phyloP scores from a whole-genome alignment of 2,329 filamentous ascomycete genomes.

The Fusarium sp. region DNA sequence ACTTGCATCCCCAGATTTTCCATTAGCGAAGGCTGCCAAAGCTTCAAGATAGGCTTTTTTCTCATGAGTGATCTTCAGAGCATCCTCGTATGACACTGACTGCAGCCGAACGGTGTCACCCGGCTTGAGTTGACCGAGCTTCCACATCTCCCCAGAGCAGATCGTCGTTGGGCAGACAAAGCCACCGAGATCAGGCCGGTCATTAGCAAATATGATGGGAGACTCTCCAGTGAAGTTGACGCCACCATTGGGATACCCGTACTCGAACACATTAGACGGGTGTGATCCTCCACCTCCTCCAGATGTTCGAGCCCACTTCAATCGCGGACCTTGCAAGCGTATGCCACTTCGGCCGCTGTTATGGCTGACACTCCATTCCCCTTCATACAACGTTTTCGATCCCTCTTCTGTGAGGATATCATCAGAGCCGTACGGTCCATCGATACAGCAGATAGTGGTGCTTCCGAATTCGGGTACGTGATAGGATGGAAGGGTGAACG shows the following conservation, averaged over 20 bases:
- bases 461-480: background rate
- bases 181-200: slow-evolving; percentile 47
- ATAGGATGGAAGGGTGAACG: background rate
- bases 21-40: background rate
- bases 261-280: slow-evolving; percentile 57
- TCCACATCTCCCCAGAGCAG: slow-evolving; percentile 48
- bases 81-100: slow-evolving; percentile 5
- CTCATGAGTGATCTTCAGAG: background rate
- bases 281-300: slow-evolving; percentile 72
- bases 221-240: slow-evolving; percentile 49
- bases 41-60: background rate
- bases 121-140: slow-evolving; percentile 47
- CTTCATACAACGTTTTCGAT: background rate
- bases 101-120: slow-evolving; percentile 38
- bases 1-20: background rate
- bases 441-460: background rate
- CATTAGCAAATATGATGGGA: slow-evolving; percentile 46
- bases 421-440: background rate
- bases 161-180: slow-evolving; percentile 45
- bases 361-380: background rate
- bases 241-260: slow-evolving; percentile 27
- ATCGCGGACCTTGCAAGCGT: slow-evolving; percentile 65
- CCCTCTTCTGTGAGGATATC: background rate
- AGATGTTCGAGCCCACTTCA: slow-evolving; percentile 65
- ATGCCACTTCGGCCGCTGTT: slow-evolving; percentile 59